A percentile compares a stretch with the other conserved stretches of the same genome.
phyloP scores from a whole-genome alignment of 2,329 filamentous ascomycete genomes.

The Tolypocladium nubicola region DNA sequence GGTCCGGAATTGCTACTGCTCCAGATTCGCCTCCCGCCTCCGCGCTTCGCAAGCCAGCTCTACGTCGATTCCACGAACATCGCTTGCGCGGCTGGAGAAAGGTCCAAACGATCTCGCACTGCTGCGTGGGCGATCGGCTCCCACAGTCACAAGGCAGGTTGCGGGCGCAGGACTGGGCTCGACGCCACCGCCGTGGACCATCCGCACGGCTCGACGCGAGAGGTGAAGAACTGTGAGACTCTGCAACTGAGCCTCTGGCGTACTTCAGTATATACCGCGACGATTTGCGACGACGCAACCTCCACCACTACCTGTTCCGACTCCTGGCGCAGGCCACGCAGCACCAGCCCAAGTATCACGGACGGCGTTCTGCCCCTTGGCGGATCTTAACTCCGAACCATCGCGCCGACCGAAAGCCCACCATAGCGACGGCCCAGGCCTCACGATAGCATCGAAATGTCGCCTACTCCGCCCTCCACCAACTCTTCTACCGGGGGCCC shows the following conservation, averaged over 20 bases:
- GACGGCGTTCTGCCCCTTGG: not conserved
- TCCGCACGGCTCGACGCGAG: not conserved
- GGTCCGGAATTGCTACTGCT: not conserved
- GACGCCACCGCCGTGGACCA: not conserved
- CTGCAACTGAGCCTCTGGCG: not conserved
- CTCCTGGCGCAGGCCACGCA: not conserved
- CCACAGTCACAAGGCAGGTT: not conserved
- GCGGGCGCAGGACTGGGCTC: not conserved
- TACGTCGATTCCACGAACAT: not conserved
- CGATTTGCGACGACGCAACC: not conserved
- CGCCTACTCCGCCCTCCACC: constrained; percentile 67
- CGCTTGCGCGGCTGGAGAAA: not conserved
- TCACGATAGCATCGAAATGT: constrained; percentile 38
- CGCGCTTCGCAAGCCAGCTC: not conserved
- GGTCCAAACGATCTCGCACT: not conserved
- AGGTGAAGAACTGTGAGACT: not conserved
- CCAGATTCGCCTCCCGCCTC: not conserved
- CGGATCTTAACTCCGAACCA: not conserved
- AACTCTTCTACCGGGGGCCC: constrained; percentile 65
- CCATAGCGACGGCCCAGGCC: not conserved
- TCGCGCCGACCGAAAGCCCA: not conserved
- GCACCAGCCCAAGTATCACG: not conserved
- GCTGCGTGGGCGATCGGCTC: not conserved
- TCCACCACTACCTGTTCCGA: no score
- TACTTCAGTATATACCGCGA: not conserved